phyloP scores from a whole-genome alignment of 1,139 yeast genomes.

The Saccharomyces hybrid region DNA sequence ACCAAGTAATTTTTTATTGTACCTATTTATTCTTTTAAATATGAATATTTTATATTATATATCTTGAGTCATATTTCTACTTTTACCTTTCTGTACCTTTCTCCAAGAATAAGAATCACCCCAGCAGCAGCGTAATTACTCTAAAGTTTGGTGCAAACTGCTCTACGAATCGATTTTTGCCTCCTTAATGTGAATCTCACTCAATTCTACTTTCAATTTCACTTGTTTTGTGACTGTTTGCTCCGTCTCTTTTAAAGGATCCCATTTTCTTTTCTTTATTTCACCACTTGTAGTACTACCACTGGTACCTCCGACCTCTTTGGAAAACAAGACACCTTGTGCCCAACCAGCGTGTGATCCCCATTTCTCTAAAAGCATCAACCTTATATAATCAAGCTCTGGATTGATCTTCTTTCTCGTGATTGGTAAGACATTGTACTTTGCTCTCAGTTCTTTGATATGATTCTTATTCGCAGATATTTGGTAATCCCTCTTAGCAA shows the following conservation, averaged over 20 bases:
- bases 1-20: conserved; percentile 8
- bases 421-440: conserved; percentile 23
- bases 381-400: conserved; percentile 44
- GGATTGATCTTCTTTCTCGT: conserved; percentile 48
- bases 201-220: not conserved
- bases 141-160: not conserved
- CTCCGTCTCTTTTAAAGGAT: not conserved
- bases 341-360: conserved; percentile 98
- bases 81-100: not conserved
- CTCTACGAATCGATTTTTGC: conserved; percentile 14
- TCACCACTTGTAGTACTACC: conserved; percentile 31
- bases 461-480: conserved; percentile 35
- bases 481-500: conserved; percentile 76
- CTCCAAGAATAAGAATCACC: not conserved
- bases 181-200: conserved; percentile 17
- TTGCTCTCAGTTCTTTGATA: conserved; percentile 27
- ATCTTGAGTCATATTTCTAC: not conserved
- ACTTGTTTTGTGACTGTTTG: not conserved
- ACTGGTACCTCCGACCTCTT: conserved; percentile 61
- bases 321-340: conserved; percentile 85
- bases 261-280: conserved; percentile 18
- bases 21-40: conserved; percentile 8
- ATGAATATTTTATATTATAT: not conserved
- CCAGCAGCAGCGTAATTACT: not conserved
- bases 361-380: conserved; percentile 62